Conservation (phyloP, 2,329 filamentous ascomycete species). For the Clarireedia sp. region DNA sequence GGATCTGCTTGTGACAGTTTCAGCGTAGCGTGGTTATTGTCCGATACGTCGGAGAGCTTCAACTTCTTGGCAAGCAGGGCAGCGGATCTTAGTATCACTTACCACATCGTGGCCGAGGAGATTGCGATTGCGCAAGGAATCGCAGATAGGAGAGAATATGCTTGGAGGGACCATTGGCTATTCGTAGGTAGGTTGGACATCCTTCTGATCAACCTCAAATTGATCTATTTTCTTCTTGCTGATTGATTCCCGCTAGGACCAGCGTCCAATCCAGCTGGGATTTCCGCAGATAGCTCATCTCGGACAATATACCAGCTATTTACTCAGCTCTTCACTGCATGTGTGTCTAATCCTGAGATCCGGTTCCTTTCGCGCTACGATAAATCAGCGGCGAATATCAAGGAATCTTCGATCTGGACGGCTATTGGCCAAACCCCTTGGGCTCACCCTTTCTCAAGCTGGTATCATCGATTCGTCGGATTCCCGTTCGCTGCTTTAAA, state of each 20-base stretch:
- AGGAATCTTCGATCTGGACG: conserved; percentile 39
- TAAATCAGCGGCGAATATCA: conserved; percentile 43
- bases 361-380: conserved; percentile 39
- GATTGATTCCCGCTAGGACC: conserved; percentile 14
- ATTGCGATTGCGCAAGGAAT: conserved; percentile 36
- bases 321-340: conserved; percentile 30
- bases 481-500: conserved; percentile 39
- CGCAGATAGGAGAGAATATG: conserved; percentile 33
- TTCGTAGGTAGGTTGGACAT: conserved; percentile 31
- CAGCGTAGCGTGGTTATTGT: conserved; percentile 37
- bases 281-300: conserved; percentile 27
- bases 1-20: conserved; percentile 30
- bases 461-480: conserved; percentile 40
- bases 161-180: conserved; percentile 40
- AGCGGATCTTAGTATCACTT: conserved; percentile 40
- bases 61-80: conserved; percentile 34
- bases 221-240: background rate
- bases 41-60: conserved; percentile 39
- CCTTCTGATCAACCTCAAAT: background rate
- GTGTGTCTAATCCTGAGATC: conserved; percentile 28
- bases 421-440: conserved; percentile 40
- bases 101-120: conserved; percentile 35
- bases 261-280: conserved; percentile 29
- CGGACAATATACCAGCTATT: conserved; percentile 27
- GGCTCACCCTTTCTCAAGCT: conserved; percentile 36